These are phyloP conservation scores for Neofusicoccum sp. DNA, from an alignment of 2,329 filamentous ascomycete genomes.

Conservation along the genomic window DNA sequence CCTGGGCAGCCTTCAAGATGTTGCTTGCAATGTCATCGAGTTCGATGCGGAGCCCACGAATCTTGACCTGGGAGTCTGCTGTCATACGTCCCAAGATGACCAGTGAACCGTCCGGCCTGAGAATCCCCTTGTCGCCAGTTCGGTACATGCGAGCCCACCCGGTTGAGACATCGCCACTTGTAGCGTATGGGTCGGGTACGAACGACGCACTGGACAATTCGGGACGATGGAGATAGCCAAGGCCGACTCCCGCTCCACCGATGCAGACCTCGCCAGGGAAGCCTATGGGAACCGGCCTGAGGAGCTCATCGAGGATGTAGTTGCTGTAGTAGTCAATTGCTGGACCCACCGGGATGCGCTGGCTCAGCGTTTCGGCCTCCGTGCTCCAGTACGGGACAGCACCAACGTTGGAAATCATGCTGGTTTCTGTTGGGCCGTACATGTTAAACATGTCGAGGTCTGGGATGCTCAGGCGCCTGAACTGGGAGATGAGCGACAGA, in stretches of 20 bases:
- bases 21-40: constrained; percentile 41
- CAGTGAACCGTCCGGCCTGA: constrained; percentile 40
- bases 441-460: constrained; percentile 22
- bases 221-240: constrained; percentile 38
- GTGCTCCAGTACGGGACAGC: no score
- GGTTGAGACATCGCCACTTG: background rate
- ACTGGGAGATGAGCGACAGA: background rate
- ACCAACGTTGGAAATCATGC: constrained; percentile 28
- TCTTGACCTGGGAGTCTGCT: constrained; percentile 30
- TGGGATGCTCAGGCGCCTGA: no score
- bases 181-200: constrained; percentile 3
- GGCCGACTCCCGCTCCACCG: constrained; percentile 40
- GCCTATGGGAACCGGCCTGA: constrained; percentile 43
- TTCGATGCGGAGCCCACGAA: constrained; percentile 45
- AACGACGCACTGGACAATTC: constrained; percentile 28
- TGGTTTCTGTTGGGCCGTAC: constrained; percentile 29
- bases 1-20: constrained; percentile 33
- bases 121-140: constrained; percentile 44
- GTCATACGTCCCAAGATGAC: constrained; percentile 27
- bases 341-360: no score
- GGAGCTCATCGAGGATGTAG: constrained; percentile 47
- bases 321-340: constrained; percentile 9
- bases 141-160: constrained; percentile 37
- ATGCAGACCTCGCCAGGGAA: constrained; percentile 49
- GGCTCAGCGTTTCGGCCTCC: no score